Percentiles rank a stretch among this genome's conserved stretches.
phyloP scores from a whole-genome alignment of 2,329 filamentous ascomycete genomes.

The Gliomastix tumulicola region DNA sequence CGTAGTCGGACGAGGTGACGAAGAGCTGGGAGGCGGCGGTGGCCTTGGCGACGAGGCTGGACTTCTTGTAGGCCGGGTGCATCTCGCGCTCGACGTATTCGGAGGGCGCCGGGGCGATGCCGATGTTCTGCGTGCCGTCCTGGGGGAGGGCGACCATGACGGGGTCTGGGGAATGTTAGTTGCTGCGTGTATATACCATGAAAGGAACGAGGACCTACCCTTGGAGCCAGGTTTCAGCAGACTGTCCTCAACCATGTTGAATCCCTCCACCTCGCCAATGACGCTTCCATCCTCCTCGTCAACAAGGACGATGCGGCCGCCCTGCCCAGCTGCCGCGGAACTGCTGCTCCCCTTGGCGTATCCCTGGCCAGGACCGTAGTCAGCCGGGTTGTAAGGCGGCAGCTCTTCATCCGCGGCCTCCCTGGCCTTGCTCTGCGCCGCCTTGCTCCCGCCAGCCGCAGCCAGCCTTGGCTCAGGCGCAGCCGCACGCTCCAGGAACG shows the following conservation, averaged over 20 bases:
- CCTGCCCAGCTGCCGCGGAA: slow-evolving; percentile 29
- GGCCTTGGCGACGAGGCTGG: slow-evolving; percentile 78
- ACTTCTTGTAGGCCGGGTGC: slow-evolving; percentile 89
- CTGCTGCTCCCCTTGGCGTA: slow-evolving; percentile 62
- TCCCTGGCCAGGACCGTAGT: slow-evolving; percentile 72
- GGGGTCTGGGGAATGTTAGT: slow-evolving; percentile 44
- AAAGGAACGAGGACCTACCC: slow-evolving; percentile 47
- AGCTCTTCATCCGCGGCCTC: slow-evolving; percentile 34
- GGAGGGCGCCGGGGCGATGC: slow-evolving; percentile 58
- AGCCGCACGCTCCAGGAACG: slow-evolving; percentile 80
- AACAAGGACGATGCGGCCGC: slow-evolving; percentile 81
- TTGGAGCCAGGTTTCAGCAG: slow-evolving; percentile 81
- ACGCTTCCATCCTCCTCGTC: slow-evolving; percentile 96
- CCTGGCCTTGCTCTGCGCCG: slow-evolving; percentile 27
- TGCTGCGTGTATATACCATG: not conserved
- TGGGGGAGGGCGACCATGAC: slow-evolving; percentile 70
- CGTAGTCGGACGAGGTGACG: slow-evolving; percentile 75
- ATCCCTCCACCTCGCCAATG: slow-evolving; percentile 83
- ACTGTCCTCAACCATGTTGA: slow-evolving; percentile 70
- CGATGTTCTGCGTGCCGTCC: slow-evolving; percentile 57
- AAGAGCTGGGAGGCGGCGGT: slow-evolving; percentile 85
- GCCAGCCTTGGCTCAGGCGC: slow-evolving; percentile 39
- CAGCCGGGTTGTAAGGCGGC: slow-evolving; percentile 71
- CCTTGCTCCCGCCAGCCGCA: slow-evolving; percentile 17
- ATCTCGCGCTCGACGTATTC: slow-evolving; percentile 71